These are phyloP conservation scores for Lippia alba DNA, from an alignment of 305 asterid species.

Conservation along the genomic window DNA sequence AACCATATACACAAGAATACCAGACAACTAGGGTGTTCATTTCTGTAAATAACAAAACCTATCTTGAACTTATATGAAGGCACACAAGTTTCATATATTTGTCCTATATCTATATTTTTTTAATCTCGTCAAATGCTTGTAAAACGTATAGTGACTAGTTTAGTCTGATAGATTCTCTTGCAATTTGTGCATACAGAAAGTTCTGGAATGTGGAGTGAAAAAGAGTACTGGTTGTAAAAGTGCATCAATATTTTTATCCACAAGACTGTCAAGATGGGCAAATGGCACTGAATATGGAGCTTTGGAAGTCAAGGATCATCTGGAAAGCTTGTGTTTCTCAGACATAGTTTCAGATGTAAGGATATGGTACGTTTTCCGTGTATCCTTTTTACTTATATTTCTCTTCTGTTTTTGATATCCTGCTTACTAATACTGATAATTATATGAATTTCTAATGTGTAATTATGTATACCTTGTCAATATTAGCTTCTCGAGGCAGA, in stretches of 20 bases:
- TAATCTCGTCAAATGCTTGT: slow-evolving; percentile 27
- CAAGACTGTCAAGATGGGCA: slow-evolving; percentile 61
- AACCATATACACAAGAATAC: no score
- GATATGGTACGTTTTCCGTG: slow-evolving; percentile 63
- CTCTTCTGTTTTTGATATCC: slow-evolving; percentile 17
- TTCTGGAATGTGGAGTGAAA: slow-evolving; percentile 84
- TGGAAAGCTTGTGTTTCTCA: slow-evolving; percentile 68
- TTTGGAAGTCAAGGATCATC: slow-evolving; percentile 77
- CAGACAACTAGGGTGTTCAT: background rate
- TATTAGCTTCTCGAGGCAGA: slow-evolving; percentile 55
- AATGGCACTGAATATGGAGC: slow-evolving; percentile 86
- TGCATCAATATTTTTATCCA: slow-evolving; percentile 77
- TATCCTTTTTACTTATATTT: slow-evolving; percentile 18
- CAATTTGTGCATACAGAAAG: slow-evolving; percentile 58
- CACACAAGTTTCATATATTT: background rate
- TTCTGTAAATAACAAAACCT: background rate
- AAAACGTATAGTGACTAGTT: slow-evolving; percentile 15
- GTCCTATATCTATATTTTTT: background rate
- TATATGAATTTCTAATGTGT: slow-evolving; percentile 32
- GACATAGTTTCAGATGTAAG: slow-evolving; percentile 67
- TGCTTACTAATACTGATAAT: slow-evolving; percentile 24
- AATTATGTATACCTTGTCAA: slow-evolving; percentile 21
- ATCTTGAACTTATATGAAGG: background rate
- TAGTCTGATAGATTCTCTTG: slow-evolving; percentile 27
- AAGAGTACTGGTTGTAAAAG: slow-evolving; percentile 65